These are phyloP conservation scores for Musa schizocarpa DNA, from an alignment of 176 grass and related monocot species.

Conservation along the genomic window DNA sequence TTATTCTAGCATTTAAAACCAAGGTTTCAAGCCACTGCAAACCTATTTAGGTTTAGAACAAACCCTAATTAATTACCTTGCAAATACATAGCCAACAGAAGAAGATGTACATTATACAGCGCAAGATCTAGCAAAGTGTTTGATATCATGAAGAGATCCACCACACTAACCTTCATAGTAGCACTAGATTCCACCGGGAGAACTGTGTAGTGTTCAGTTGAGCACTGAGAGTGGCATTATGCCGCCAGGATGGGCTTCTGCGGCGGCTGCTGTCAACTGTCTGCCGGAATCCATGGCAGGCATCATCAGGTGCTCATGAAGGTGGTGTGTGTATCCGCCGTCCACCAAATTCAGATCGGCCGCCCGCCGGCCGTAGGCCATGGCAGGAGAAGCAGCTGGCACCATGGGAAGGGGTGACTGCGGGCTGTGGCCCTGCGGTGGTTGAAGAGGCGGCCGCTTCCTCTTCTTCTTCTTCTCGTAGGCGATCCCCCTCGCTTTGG, in stretches of 20 bases:
- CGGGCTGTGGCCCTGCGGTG: background rate
- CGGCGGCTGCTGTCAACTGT: background rate
- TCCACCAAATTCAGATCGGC: background rate
- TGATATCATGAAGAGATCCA: background rate
- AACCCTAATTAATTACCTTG: no score
- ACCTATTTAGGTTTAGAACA: no score
- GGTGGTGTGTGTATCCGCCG: background rate
- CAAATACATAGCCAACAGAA: no score
- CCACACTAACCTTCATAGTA: background rate
- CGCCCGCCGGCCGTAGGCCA: background rate
- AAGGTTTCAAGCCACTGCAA: no score
- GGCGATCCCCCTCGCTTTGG: conserved; percentile 21
- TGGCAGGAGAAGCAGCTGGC: background rate
- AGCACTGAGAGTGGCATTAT: conserved; percentile 17
- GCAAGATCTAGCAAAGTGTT: no score
- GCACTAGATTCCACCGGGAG: no score
- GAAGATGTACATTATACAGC: no score
- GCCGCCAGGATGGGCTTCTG: background rate
- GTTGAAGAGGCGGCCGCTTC: background rate
- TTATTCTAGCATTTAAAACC: no score
- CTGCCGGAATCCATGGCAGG: background rate
- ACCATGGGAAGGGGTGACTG: background rate
- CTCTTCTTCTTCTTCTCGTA: conserved; percentile 17
- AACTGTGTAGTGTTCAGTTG: background rate
- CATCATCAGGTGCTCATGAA: conserved; percentile 7